Percentiles rank a stretch among this genome's conserved stretches.
Evolutionary conservation across 768 basidiomycete species (phyloP).

Genomic region (Grammothele lineata): DNA sequence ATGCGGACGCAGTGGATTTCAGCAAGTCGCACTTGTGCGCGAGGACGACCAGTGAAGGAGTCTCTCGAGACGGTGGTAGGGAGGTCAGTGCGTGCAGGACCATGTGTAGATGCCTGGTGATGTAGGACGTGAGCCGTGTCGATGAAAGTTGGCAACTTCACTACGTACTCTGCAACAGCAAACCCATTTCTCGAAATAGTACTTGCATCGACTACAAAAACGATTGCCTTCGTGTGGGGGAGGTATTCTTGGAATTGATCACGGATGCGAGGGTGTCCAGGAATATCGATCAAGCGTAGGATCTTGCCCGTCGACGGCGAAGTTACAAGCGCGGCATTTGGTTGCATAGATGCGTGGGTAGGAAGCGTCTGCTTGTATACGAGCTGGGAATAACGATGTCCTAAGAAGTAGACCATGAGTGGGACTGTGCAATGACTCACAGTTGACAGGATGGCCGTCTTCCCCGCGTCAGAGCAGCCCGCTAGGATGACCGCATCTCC

Average conservation of each 20-base stretch:
- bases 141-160: background rate
- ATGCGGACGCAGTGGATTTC: slow-evolving; percentile 39
- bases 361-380: slow-evolving; percentile 58
- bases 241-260: slow-evolving; percentile 70
- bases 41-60: slow-evolving; percentile 60
- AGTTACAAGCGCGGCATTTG: slow-evolving; percentile 49
- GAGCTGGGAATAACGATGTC: no score
- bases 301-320: slow-evolving; percentile 40
- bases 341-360: slow-evolving; percentile 76
- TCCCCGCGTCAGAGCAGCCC: slow-evolving; percentile 73
- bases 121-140: background rate
- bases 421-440: slow-evolving; percentile 38
- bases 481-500: slow-evolving; percentile 71
- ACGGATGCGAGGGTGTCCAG: slow-evolving; percentile 81
- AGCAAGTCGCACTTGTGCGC: slow-evolving; percentile 78
- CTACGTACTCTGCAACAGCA: slow-evolving; percentile 73
- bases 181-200: slow-evolving; percentile 73
- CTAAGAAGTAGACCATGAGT: no score
- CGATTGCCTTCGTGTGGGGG: slow-evolving; percentile 55
- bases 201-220: slow-evolving; percentile 78
- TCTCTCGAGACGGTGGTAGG: slow-evolving; percentile 62
- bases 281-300: slow-evolving; percentile 65
- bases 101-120: slow-evolving; percentile 63
- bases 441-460: slow-evolving; percentile 71
- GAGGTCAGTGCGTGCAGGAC: slow-evolving; percentile 67